Base-by-base conservation (phyloP, 2,329 filamentous ascomycete species). In the Tetracladium maxilliforme region DNA sequence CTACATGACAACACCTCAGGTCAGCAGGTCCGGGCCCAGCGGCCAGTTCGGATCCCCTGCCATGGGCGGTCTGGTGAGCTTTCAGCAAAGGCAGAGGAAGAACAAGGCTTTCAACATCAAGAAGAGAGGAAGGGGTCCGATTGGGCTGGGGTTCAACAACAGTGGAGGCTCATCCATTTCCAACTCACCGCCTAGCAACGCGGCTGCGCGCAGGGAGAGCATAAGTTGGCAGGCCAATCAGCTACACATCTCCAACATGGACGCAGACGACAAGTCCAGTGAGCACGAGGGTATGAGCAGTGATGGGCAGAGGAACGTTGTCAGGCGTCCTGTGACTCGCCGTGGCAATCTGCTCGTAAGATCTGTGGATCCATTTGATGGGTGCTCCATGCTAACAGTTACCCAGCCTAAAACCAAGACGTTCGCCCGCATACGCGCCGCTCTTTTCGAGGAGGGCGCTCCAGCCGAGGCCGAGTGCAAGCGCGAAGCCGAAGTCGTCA, bases 401-500 rank as follows among this genome's bases (percentile, higher is more conserved):
- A 18, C 7, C 4, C 37, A 92, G 81, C 90, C 92, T 9, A 98
- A 95, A 59, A 90, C 87, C 1, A 92, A 93, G 53, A 84, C 78
- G 1, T 98, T 98, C 48, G 84, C 86, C 5, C 76, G 90, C 8
- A 93, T 98, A 36, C 73, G 81, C 32, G 90, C 87, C 7, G 84
- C 84, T 4, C 63, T 98, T 1, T 64, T 81, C 29, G 90, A 98
- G 52, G 90, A 98, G 53, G 68, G 70, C 10, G 72, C 84, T 0
- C 90, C 90, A 0, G 61, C 92, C 7, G 90, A 98, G 40, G 77
- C 78, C 21, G 90, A 98, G 48, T 73, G 83, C 29, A 75, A 80
- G 26, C 76, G 84, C 19, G 90, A 98, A 56, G 84, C 87, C 19
- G 87, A 95, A 50, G 90, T 95, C 5, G 83, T 98, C 33, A 80